Conservation (phyloP, 257 asterid species). For the Nicotiana noctiflora region DNA sequence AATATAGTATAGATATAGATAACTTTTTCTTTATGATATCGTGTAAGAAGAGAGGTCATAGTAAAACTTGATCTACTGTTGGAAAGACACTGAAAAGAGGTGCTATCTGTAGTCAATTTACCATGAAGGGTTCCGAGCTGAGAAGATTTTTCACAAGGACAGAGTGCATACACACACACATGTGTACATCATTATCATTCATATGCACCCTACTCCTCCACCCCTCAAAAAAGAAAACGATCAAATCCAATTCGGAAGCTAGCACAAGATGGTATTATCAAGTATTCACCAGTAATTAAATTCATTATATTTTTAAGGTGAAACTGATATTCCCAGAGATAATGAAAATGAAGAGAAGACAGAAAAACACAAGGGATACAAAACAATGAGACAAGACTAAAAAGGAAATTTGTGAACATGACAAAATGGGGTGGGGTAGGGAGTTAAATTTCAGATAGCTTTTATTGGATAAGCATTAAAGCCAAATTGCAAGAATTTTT, state of each 20-base stretch:
- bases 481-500: background rate
- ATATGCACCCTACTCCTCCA: background rate
- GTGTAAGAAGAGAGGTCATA: background rate
- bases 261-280: background rate
- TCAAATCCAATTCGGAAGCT: background rate
- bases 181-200: background rate
- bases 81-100: background rate
- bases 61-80: background rate
- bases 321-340: background rate
- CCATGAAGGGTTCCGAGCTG: background rate
- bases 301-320: background rate
- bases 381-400: background rate
- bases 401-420: background rate
- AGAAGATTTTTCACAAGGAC: slow-evolving; percentile 1
- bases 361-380: background rate
- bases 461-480: background rate
- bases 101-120: background rate
- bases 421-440: background rate
- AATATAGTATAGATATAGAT: too few species aligned
- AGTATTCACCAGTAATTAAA: background rate
- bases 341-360: background rate
- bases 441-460: background rate
- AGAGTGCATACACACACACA: background rate
- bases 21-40: too few species aligned
- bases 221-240: background rate